phyloP scores from a whole-genome alignment of 306 rosid genomes.

The Pyrus pyrifolia region DNA sequence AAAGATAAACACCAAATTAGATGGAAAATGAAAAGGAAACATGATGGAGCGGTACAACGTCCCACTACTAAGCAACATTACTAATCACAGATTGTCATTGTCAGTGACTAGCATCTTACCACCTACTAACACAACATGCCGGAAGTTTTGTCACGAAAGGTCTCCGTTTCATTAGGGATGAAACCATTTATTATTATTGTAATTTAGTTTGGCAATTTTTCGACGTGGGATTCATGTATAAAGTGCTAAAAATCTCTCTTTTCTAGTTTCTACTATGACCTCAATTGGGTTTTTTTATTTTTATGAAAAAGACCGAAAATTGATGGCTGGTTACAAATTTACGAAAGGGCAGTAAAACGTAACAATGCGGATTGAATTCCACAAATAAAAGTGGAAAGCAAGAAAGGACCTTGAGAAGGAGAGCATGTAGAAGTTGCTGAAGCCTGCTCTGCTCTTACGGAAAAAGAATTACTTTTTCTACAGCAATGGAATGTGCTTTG shows the following conservation, averaged over 20 bases:
- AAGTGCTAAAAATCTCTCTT: no score
- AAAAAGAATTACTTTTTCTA: conserved; percentile 50
- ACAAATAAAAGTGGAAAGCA: background rate
- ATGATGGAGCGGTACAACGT: no score
- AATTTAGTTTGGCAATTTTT: no score
- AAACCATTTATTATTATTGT: no score
- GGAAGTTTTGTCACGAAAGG: no score
- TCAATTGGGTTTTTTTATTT: no score
- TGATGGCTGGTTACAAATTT: background rate
- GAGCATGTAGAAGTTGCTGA: conserved; percentile 33
- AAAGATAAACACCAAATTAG: conserved; percentile 12
- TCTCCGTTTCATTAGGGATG: no score
- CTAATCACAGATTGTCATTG: no score
- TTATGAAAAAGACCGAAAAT: background rate
- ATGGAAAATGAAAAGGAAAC: background rate
- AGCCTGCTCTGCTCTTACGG: conserved; percentile 49
- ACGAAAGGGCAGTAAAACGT: background rate
- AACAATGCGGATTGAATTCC: background rate
- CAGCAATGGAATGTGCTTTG: conserved; percentile 35
- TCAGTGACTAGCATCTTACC: no score
- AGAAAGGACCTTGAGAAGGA: conserved; percentile 51
- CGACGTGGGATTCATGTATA: no score
- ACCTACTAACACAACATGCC: no score
- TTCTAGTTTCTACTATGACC: background rate
- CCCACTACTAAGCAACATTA: no score